Conservation (phyloP, 208 protist genomes). For the Acanthamoeba royreba region DNA sequence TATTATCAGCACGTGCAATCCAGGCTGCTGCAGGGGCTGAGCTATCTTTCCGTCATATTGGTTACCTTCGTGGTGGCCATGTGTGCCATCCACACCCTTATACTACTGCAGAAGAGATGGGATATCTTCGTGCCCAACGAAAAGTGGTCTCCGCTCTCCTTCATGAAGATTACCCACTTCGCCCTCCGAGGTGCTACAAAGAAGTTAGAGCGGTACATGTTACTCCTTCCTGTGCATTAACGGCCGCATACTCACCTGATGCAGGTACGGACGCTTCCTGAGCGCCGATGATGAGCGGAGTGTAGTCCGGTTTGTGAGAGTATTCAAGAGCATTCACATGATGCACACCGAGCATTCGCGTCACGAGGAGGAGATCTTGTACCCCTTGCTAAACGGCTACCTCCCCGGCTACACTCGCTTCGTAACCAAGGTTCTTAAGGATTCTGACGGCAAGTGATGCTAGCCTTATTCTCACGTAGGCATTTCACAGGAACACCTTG, state of each 20-base stretch:
- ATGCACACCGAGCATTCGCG: not conserved
- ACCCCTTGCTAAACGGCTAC: not conserved
- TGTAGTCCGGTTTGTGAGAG: not conserved
- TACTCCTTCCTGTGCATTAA: not conserved
- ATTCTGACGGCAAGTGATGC: not conserved
- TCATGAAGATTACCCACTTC: constrained; percentile 12
- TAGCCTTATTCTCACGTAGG: not conserved
- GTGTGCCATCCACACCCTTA: not conserved
- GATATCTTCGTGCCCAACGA: constrained; percentile 35
- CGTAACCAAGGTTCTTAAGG: not conserved
- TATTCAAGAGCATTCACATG: not conserved
- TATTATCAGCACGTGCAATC: not conserved
- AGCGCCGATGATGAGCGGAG: not conserved
- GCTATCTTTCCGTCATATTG: not conserved
- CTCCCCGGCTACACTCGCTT: not conserved
- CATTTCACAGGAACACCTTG: not conserved
- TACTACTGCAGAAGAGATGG: not conserved
- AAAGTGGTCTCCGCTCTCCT: constrained; percentile 28
- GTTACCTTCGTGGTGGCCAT: constrained; percentile 8
- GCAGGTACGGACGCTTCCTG: not conserved
- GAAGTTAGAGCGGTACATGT: not conserved
- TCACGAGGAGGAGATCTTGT: constrained; percentile 27
- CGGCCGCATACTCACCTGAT: not conserved
- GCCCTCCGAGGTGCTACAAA: not conserved
- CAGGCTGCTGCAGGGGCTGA: not conserved